Conservation (phyloP, 1,284 basidiomycete genomes). For the Marasmius fiardii region DNA sequence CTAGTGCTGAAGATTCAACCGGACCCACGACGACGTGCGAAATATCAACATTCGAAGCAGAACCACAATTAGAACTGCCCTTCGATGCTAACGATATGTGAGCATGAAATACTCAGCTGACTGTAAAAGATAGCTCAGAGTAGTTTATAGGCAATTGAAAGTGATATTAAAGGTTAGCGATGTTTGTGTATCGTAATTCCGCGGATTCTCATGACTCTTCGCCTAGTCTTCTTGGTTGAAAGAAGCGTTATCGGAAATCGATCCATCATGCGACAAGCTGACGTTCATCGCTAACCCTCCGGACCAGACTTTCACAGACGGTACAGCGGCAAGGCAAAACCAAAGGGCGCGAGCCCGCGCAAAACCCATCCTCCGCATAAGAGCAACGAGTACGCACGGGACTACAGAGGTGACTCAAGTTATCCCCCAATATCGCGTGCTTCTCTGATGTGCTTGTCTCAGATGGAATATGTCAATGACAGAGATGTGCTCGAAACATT, state of each 20-base stretch:
- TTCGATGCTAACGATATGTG: conserved; percentile 72
- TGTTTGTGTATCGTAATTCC: background rate
- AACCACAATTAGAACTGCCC: conserved; percentile 75
- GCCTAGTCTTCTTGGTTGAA: conserved; percentile 84
- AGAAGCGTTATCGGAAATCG: conserved; percentile 88
- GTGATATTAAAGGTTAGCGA: conserved; percentile 78
- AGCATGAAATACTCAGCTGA: conserved; percentile 23
- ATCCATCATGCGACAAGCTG: conserved; percentile 79
- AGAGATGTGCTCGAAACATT: conserved; percentile 86
- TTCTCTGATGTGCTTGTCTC: conserved; percentile 3
- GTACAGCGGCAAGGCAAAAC: conserved; percentile 26
- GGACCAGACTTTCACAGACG: conserved; percentile 13
- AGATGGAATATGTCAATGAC: conserved; percentile 95
- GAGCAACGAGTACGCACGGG: conserved; percentile 77
- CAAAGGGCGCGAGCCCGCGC: conserved; percentile 25
- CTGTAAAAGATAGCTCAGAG: conserved; percentile 4
- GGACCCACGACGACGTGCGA: conserved; percentile 90
- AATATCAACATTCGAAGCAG: conserved; percentile 83
- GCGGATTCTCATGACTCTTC: conserved; percentile 10
- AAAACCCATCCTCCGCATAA: conserved; percentile 70
- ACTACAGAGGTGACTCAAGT: conserved; percentile 65
- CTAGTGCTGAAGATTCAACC: conserved; percentile 76
- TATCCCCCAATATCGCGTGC: background rate
- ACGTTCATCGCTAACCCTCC: conserved; percentile 78
- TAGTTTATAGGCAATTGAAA: conserved; percentile 58